Evolutionary conservation across 768 basidiomycete species (phyloP).

Genomic region (Astraeus odoratus): DNA sequence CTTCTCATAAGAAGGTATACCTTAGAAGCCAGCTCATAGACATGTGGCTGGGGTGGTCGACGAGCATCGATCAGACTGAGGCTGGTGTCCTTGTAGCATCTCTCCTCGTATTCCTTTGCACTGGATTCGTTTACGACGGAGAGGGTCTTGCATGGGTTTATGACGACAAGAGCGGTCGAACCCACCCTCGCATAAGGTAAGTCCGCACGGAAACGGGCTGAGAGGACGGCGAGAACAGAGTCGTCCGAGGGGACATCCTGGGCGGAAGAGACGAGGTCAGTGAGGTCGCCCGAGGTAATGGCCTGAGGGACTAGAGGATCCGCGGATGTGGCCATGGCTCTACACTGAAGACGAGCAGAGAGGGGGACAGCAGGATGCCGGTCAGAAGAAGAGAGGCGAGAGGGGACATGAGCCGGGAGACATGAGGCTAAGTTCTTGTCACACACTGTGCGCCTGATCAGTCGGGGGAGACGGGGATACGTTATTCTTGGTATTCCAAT

Average conservation of each 20-base stretch:
- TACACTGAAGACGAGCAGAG: conserved; percentile 6
- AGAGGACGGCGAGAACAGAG: conserved; percentile 46
- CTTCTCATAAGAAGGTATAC: conserved; percentile 55
- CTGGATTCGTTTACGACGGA: conserved; percentile 50
- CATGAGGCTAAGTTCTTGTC: neutral
- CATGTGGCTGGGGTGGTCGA: conserved; percentile 45
- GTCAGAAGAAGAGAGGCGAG: conserved; percentile 6
- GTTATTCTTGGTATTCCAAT: conserved; percentile 14
- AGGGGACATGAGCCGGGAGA: conserved; percentile 3
- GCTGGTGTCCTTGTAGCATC: conserved; percentile 47
- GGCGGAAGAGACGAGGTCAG: conserved; percentile 35
- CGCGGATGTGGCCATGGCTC: conserved; percentile 37
- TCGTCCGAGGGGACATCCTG: conserved; percentile 47
- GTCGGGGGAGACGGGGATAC: conserved; percentile 2
- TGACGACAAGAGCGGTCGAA: conserved; percentile 42
- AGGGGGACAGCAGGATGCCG: conserved; percentile 7
- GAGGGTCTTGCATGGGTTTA: conserved; percentile 57
- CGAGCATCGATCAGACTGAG: conserved; percentile 31
- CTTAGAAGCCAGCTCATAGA: conserved; percentile 56
- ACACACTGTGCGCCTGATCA: too few species aligned
- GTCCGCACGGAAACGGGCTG: conserved; percentile 52
- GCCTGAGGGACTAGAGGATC: conserved; percentile 30
- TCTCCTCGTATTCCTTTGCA: conserved; percentile 51
- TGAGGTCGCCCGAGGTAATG: conserved; percentile 40
- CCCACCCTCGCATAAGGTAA: conserved; percentile 47